Base-by-base conservation (phyloP, 2,329 filamentous ascomycete species). In the Trichophyton mentagrophytes region DNA sequence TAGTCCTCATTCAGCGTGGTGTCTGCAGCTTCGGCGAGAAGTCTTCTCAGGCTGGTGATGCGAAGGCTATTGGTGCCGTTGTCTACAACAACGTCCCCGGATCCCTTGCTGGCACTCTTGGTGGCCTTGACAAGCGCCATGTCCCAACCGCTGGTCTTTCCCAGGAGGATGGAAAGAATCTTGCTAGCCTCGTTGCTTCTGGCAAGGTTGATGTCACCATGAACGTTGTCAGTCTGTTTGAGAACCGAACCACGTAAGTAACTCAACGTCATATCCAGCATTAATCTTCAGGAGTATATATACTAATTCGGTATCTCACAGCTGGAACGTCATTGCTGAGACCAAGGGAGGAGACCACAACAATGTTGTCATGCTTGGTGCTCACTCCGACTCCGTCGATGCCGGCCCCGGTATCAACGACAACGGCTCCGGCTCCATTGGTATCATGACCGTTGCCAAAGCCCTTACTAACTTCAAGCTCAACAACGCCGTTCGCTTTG, bases 371-470 rank as follows among this genome's bases (percentile, higher is more conserved):
- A 78, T 82, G 57, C 71, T 85, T 13, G 82, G 83, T 47, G 82
- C 78, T 2, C 84, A 86, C 71, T 80, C 78, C 17, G 84, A 86
- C 71, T 82, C 80, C 5, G 83, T 86, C 20, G 75, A 77, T 30
- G 79, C 77, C 27, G 84, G 84, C 0, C 83, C 84, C 1, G 87
- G 87, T 20, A 89, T 90, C 78, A 90, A 90, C 71, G 87, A 90
- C 66, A 86, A 90, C 67, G 87, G 87, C 55, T 85, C 84, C 2
- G 87, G 87, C 60, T 83, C 80, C 38, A 79, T 84, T 63, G 79
- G 78, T 25, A 76, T 85, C 58, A 76, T 86, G 7, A 82, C 83
- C 59, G 76, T 84, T 33, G 84, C 84, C 8, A 78, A 79, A 27
- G 78, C 79, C 77, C 63, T 91, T 78, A 65, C 83, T 79, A 79